Conservation (phyloP, 768 basidiomycete genomes). For the Rhodotorula graminis region DNA sequence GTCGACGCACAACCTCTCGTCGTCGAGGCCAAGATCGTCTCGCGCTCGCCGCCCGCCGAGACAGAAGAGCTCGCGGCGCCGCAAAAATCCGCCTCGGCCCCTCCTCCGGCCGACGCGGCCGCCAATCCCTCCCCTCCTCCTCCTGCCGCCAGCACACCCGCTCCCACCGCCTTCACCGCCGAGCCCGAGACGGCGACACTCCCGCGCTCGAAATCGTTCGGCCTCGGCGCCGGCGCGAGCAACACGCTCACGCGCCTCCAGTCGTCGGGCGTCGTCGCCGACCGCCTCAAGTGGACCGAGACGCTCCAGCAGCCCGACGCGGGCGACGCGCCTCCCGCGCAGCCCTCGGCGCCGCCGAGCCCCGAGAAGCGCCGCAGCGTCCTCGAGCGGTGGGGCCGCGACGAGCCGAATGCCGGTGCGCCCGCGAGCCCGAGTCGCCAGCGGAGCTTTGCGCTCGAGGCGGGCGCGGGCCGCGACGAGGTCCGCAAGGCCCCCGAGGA, state of each 20-base stretch:
- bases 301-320: neutral
- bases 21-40: constrained; percentile 33
- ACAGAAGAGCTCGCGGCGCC: neutral
- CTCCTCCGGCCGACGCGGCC: neutral
- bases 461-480: neutral
- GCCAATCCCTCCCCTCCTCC: neutral
- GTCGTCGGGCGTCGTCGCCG: constrained; percentile 25
- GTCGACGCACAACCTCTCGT: constrained; percentile 1
- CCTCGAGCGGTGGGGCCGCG: constrained; percentile 24
- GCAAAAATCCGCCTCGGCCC: neutral
- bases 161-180: neutral
- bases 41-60: constrained; percentile 1
- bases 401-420: constrained; percentile 11
- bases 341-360: neutral
- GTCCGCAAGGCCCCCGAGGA: neutral
- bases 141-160: neutral
- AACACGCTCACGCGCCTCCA: constrained; percentile 31
- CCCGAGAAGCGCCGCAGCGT: constrained; percentile 29
- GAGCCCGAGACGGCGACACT: neutral
- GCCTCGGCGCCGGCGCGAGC: neutral
- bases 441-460: neutral
- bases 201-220: neutral
- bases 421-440: neutral
- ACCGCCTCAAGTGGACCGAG: constrained; percentile 25
- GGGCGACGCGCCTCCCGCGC: neutral